Base-by-base conservation (phyloP, 2,329 filamentous ascomycete genomes). In the Cyclaneusma minus region DNA sequence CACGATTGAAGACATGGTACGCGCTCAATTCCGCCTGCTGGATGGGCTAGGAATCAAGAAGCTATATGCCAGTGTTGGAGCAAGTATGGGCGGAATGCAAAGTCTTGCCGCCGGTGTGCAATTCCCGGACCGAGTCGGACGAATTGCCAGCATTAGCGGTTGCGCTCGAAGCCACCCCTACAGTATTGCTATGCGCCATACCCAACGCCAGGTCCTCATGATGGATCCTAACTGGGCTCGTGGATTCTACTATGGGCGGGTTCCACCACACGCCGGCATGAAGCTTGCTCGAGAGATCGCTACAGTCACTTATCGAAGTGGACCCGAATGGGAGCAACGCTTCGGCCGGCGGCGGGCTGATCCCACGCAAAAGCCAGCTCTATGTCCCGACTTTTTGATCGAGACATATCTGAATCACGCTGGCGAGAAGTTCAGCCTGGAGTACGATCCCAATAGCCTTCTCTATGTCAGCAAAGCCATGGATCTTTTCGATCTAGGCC, bases 41-140 rank as follows among this genome's bases (percentile, higher is more conserved):
- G 85, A 95, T 49, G 52, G 59, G 4, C 59, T 98, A 15, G 74
- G 74, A 5, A 76, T 98, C 23, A 47, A 68, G 13, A 80, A 71
- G 43, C 63, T 98, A 7, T 82, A 92, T 49, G 89, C 89, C 11
- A 92, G 82, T 32, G 87, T 98, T 12, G 89, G 89, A 9, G 83
- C 82, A 5, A 93, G 83, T 51, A 98, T 98, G 89, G 89, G 89
- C 28, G 89, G 89, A 29, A 98, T 98, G 89, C 87, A 93, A 49
- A 89, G 81, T 39, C 64, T 98, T 4, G 85, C 85, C 6, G 80
- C 83, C 0, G 89, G 82, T 3, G 71, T 80, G 1, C 55, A 93
- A 16, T 92, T 87, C 48, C 80, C 84, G 0, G 68, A 80, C 20
- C 68, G 87, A 17, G 78, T 98, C 3, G 72, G 72, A 20, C 74